Conservation (phyloP, 2,329 filamentous ascomycete genomes). For the Cladorrhinum sp. region DNA sequence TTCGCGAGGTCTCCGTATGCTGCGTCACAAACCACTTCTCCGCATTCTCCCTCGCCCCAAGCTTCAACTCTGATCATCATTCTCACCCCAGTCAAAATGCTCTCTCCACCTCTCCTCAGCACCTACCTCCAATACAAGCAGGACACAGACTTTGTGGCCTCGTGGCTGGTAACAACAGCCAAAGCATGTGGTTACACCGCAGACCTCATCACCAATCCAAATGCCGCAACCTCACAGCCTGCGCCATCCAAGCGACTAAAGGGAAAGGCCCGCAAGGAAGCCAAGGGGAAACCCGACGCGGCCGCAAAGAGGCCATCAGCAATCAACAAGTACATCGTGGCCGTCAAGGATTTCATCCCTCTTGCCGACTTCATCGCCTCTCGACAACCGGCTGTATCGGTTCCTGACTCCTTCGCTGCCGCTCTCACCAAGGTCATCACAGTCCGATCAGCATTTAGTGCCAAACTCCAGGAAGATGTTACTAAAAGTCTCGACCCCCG, state of each 20-base stretch:
- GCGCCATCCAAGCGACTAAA: conserved; percentile 22
- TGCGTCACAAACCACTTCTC: too few species aligned
- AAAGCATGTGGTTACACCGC: conserved; percentile 33
- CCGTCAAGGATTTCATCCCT: conserved; percentile 37
- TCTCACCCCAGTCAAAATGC: conserved; percentile 15
- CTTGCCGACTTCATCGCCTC: conserved; percentile 38
- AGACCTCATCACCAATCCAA: conserved; percentile 20
- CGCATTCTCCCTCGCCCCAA: too few species aligned
- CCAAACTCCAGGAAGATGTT: conserved; percentile 21
- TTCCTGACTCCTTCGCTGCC: conserved; percentile 31
- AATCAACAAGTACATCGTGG: conserved; percentile 33
- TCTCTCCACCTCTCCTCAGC: conserved; percentile 25
- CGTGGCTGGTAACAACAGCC: conserved; percentile 43
- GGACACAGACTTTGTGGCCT: conserved; percentile 39
- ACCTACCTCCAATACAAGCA: conserved; percentile 40
- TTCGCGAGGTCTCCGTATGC: too few species aligned
- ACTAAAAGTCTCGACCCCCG: conserved; percentile 15
- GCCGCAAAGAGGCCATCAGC: background rate
- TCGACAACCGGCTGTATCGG: conserved; percentile 21
- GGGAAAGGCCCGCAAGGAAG: conserved; percentile 31
- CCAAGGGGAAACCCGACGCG: background rate
- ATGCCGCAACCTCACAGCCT: background rate
- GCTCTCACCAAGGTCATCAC: conserved; percentile 40
- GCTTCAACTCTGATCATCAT: too few species aligned
- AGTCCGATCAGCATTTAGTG: conserved; percentile 31